phyloP scores from a whole-genome alignment of 2,329 filamentous ascomycete species.

The Colletotrichum coccodes region DNA sequence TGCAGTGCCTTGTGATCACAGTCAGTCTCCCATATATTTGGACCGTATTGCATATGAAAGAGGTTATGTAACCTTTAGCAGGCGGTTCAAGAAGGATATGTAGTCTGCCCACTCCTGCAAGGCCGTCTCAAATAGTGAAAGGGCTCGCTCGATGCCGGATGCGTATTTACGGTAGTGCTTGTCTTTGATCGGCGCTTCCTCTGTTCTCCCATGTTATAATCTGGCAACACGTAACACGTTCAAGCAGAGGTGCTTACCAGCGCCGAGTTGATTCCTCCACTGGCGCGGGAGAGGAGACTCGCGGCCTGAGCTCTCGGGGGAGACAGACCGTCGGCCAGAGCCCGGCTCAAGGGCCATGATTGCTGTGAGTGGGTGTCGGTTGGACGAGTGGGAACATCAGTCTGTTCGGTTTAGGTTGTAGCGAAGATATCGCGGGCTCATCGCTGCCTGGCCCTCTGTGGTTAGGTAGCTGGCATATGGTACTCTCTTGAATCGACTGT shows the following conservation, averaged over 20 bases:
- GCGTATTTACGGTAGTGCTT: conserved; percentile 89
- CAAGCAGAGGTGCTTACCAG: conserved; percentile 66
- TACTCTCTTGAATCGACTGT: conserved; percentile 33
- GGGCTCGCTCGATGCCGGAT: conserved; percentile 84
- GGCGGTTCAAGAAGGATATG: conserved; percentile 92
- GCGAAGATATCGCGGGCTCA: conserved; percentile 36
- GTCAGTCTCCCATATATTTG: not conserved
- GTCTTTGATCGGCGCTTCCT: conserved; percentile 68
- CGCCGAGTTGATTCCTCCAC: conserved; percentile 80
- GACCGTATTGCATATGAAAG: not conserved
- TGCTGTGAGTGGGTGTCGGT: conserved; percentile 34
- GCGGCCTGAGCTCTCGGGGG: conserved; percentile 86
- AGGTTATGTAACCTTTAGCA: conserved; percentile 78
- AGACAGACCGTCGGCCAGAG: conserved; percentile 67
- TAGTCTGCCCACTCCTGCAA: conserved; percentile 99
- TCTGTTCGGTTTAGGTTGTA: conserved; percentile 17
- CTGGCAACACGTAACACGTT: not conserved
- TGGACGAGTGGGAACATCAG: conserved; percentile 30
- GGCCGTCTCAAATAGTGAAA: conserved; percentile 90
- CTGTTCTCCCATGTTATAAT: conserved; percentile 42
- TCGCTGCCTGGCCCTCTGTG: conserved; percentile 35
- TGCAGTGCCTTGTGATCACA: conserved; percentile 77
- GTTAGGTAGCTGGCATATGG: not conserved
- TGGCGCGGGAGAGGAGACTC: conserved; percentile 79
- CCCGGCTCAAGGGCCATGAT: conserved; percentile 73